These are phyloP conservation scores for Colletotrichum siamense DNA, from an alignment of 2,329 filamentous ascomycete species.

Conservation along the genomic window DNA sequence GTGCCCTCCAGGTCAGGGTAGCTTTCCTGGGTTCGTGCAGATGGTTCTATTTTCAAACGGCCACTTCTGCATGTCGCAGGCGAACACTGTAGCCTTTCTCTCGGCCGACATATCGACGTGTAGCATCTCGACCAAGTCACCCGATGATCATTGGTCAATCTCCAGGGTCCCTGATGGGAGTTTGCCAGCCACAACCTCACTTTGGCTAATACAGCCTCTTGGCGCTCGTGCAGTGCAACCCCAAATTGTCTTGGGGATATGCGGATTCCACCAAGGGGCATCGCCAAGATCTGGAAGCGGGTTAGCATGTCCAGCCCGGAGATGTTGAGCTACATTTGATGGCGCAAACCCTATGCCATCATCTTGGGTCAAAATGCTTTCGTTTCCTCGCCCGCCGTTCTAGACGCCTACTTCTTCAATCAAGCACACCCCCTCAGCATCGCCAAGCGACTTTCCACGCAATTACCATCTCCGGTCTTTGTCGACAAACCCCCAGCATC, in stretches of 20 bases:
- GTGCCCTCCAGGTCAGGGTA: background rate
- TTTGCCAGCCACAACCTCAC: background rate
- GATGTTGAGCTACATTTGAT: background rate
- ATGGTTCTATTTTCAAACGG: background rate
- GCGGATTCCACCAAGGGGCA: background rate
- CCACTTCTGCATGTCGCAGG: conserved; percentile 2
- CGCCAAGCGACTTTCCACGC: background rate
- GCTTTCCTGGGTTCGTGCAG: background rate
- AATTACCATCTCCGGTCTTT: background rate
- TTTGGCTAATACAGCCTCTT: background rate
- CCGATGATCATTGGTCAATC: background rate
- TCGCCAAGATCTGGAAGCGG: conserved; percentile 15
- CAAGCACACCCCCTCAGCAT: background rate
- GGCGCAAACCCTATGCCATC: background rate
- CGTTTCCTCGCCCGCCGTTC: background rate
- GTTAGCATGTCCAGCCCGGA: background rate
- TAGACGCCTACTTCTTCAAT: background rate
- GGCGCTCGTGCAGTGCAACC: conserved; percentile 12
- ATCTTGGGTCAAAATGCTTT: conserved; percentile 4
- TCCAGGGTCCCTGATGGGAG: background rate
- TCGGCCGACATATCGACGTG: background rate
- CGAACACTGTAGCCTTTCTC: background rate
- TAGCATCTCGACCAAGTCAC: background rate
- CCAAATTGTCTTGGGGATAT: background rate
- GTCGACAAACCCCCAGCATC: background rate